Conservation (phyloP, 208 protist genomes). For the Trypanosoma mega region DNA sequence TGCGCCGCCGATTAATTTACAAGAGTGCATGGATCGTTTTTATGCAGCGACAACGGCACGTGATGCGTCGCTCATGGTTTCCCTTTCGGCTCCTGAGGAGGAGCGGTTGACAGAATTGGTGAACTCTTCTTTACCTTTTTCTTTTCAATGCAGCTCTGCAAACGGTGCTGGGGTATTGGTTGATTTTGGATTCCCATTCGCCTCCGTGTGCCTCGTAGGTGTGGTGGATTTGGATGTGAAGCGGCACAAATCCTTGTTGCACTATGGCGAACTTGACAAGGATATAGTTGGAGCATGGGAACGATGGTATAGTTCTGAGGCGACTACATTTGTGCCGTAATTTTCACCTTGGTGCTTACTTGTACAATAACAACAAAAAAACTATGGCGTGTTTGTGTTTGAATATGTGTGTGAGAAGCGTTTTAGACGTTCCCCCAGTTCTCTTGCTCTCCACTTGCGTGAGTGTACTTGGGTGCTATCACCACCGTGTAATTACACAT, state of each 20-base stretch:
- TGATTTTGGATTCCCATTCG: slow-evolving; percentile 13
- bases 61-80: slow-evolving; percentile 65
- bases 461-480: too few relatives aligned
- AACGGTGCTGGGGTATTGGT: slow-evolving; percentile 20
- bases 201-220: slow-evolving; percentile 43
- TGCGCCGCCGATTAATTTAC: slow-evolving; percentile 32
- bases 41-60: slow-evolving; percentile 70
- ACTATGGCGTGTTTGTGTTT: too few relatives aligned
- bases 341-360: slow-evolving; percentile 13
- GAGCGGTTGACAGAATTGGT: too few relatives aligned
- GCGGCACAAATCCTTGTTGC: slow-evolving; percentile 51
- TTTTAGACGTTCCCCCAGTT: too few relatives aligned
- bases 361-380: too few relatives aligned
- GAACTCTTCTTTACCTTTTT: too few relatives aligned
- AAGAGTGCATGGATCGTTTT: slow-evolving; percentile 52
- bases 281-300: slow-evolving; percentile 46
- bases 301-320: background rate
- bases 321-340: slow-evolving; percentile 1
- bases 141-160: too few relatives aligned
- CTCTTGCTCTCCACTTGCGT: too few relatives aligned
- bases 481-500: slow-evolving; percentile 3
- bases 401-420: too few relatives aligned
- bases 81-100: slow-evolving; percentile 41
- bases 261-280: slow-evolving; percentile 59
- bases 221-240: slow-evolving; percentile 78